phyloP scores from a whole-genome alignment of 768 basidiomycete species.

The Auriscalpium vulgare region DNA sequence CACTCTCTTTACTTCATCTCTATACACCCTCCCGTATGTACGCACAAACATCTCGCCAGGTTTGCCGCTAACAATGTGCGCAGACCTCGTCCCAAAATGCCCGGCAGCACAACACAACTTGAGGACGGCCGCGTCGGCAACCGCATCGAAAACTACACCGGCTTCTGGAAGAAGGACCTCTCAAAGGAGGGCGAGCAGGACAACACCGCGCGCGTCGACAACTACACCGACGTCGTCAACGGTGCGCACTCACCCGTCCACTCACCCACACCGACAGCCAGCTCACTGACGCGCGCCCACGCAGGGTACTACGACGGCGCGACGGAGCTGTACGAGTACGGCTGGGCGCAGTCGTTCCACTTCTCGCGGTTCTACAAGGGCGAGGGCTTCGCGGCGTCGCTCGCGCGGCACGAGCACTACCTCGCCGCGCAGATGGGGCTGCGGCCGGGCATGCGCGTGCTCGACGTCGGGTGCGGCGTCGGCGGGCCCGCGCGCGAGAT shows the following conservation, averaged over 20 bases:
- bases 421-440: constrained; percentile 82
- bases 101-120: constrained; percentile 8
- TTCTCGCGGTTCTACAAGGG: constrained; percentile 97
- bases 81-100: not conserved
- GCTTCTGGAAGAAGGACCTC: constrained; percentile 86
- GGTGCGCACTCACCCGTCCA: constrained; percentile 39
- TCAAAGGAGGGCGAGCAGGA: constrained; percentile 56
- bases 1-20: not conserved
- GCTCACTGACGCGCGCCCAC: not conserved
- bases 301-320: constrained; percentile 95
- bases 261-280: not conserved
- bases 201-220: constrained; percentile 65
- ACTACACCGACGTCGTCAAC: constrained; percentile 91
- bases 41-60: too few relatives aligned
- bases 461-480: constrained; percentile 97
- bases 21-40: not conserved
- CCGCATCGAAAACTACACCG: constrained; percentile 80
- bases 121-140: constrained; percentile 32
- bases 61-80: not conserved
- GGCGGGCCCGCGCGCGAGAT: constrained; percentile 97
- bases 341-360: constrained; percentile 89
- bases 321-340: constrained; percentile 92
- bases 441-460: constrained; percentile 86
- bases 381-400: constrained; percentile 62
- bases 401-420: constrained; percentile 97